Percentiles rank a stretch among this genome's conserved stretches.
Conservation (phyloP, 1,139 yeast species). For the Arxiozyma bovina region DNA sequence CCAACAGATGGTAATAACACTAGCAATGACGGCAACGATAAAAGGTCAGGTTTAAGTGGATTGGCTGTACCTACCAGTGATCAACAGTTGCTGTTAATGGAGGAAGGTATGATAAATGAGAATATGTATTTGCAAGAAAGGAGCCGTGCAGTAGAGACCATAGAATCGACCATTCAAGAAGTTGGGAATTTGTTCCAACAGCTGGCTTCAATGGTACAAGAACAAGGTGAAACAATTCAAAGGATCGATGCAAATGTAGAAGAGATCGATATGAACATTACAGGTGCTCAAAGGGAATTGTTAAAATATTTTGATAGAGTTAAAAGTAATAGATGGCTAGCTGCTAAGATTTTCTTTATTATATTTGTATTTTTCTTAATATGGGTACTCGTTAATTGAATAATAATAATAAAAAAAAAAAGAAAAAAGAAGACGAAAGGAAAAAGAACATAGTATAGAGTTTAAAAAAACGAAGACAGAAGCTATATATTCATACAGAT, state of each 20-base stretch:
- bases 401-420: conserved; percentile 5
- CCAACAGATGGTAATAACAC: not conserved
- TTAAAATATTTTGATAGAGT: conserved; percentile 83
- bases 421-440: not conserved
- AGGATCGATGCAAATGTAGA: conserved; percentile 93
- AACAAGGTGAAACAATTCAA: conserved; percentile 93
- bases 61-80: conserved; percentile 61
- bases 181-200: conserved; percentile 93
- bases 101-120: conserved; percentile 46
- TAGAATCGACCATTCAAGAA: conserved; percentile 91
- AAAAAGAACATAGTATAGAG: not conserved
- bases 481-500: not conserved
- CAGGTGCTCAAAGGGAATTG: conserved; percentile 91
- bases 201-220: conserved; percentile 94
- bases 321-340: conserved; percentile 86
- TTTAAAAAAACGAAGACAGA: not conserved
- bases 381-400: conserved; percentile 69
- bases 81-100: conserved; percentile 62
- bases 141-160: conserved; percentile 85
- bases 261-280: conserved; percentile 78
- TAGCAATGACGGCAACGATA: not conserved
- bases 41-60: conserved; percentile 26
- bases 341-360: conserved; percentile 81
- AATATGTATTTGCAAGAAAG: conserved; percentile 71
- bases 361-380: conserved; percentile 65